A percentile compares a stretch with the other conserved stretches of the same genome.
Conservation (phyloP, 2,329 filamentous ascomycete species). For the Fusarium irregulare region DNA sequence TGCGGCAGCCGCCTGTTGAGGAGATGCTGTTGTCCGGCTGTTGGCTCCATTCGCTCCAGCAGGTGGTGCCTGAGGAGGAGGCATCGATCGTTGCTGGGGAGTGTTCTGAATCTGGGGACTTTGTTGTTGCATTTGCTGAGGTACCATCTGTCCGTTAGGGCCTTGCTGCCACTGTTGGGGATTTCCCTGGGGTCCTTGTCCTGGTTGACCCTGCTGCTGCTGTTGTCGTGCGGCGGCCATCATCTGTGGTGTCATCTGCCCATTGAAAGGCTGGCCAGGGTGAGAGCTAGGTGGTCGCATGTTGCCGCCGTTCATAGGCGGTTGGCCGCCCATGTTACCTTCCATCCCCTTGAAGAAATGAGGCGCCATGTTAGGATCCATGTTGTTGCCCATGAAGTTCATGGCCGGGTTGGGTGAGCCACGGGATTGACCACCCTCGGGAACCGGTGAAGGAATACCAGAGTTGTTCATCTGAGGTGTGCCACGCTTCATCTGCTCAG, state of each 20-base stretch:
- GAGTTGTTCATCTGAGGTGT: slow-evolving; percentile 78
- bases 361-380: slow-evolving; percentile 70
- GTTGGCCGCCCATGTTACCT: slow-evolving; percentile 53
- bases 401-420: slow-evolving; percentile 72
- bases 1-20: slow-evolving; percentile 71
- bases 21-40: slow-evolving; percentile 68
- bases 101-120: slow-evolving; percentile 69
- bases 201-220: slow-evolving; percentile 53
- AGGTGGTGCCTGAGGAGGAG: slow-evolving; percentile 71
- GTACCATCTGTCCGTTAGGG: slow-evolving; percentile 56
- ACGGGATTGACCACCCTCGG: slow-evolving; percentile 74
- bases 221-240: slow-evolving; percentile 57
- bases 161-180: slow-evolving; percentile 54
- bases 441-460: slow-evolving; percentile 76
- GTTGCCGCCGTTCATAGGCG: slow-evolving; percentile 70
- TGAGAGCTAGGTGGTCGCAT: slow-evolving; percentile 77
- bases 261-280: slow-evolving; percentile 67
- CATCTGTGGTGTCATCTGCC: slow-evolving; percentile 71
- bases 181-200: slow-evolving; percentile 47
- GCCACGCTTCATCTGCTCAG: slow-evolving; percentile 82
- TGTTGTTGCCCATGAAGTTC: slow-evolving; percentile 71
- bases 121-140: slow-evolving; percentile 55
- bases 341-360: slow-evolving; percentile 71
- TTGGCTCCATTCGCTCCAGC: slow-evolving; percentile 61
- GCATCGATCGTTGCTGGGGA: slow-evolving; percentile 78